These are phyloP conservation scores for Kandelia obovata DNA, from an alignment of 345 rosid genomes.

Conservation along the genomic window DNA sequence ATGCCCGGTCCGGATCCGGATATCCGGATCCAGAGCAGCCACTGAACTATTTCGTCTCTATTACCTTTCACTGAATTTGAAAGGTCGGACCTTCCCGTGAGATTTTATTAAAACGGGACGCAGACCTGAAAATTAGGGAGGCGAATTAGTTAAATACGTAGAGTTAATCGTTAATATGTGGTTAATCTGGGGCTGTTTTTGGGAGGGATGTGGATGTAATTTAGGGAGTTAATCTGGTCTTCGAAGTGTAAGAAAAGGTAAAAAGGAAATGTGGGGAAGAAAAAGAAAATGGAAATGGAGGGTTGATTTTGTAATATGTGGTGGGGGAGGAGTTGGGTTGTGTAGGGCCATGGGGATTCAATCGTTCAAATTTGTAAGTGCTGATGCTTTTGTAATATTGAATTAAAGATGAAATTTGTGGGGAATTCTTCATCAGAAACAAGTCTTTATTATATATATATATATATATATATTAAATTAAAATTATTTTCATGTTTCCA, in stretches of 20 bases:
- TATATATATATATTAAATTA: no score
- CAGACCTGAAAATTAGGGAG: constrained; percentile 17
- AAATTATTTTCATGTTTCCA: no score
- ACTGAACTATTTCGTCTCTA: not conserved
- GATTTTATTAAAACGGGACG: constrained; percentile 8
- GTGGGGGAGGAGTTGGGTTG: not conserved
- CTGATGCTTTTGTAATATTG: no score
- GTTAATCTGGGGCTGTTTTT: not conserved
- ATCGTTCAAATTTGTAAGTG: no score
- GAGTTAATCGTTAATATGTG: not conserved
- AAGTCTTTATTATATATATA: no score
- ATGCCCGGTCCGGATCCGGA: not conserved
- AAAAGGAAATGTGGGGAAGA: not conserved
- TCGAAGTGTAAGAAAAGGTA: not conserved
- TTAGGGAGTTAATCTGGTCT: not conserved
- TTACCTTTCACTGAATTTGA: not conserved
- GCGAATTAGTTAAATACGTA: constrained; percentile 1
- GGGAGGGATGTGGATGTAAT: constrained; percentile 7
- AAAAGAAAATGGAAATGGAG: not conserved
- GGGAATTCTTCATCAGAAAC: no score
- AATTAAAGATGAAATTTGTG: no score
- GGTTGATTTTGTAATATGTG: constrained; percentile 9
- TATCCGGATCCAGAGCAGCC: not conserved
- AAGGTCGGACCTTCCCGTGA: constrained; percentile 16
- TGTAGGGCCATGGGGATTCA: no score